phyloP scores from a whole-genome alignment of 441 rosid genomes.

The Omphalea diandra region DNA sequence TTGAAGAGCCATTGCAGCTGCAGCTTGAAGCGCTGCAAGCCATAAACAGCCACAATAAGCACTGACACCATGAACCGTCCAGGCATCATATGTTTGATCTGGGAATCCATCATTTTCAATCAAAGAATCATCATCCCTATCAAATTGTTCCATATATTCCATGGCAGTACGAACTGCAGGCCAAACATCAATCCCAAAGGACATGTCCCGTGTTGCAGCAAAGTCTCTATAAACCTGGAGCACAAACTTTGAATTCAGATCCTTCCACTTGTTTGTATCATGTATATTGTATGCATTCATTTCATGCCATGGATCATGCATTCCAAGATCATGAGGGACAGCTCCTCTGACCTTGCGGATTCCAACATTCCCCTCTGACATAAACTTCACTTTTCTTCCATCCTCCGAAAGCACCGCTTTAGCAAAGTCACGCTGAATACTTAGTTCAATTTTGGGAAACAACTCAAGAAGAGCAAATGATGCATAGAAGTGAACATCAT shows the following conservation, averaged over 20 bases:
- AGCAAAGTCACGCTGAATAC: conserved; percentile 95
- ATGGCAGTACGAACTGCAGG: conserved; percentile 96
- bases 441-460: conserved; percentile 90
- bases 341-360: conserved; percentile 97
- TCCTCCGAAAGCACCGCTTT: conserved; percentile 91
- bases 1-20: conserved; percentile 90
- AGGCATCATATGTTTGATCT: conserved; percentile 93
- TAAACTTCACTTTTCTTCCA: conserved; percentile 84
- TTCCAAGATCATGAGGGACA: conserved; percentile 96
- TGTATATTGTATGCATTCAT: conserved; percentile 99
- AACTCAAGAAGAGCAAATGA: conserved; percentile 89
- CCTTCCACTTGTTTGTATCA: conserved; percentile 96
- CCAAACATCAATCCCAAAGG: conserved; percentile 95
- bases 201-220: conserved; percentile 91
- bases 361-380: conserved; percentile 87
- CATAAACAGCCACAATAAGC: conserved; percentile 95
- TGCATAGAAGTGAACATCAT: conserved; percentile 97
- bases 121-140: conserved; percentile 83
- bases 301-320: conserved; percentile 98
- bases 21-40: conserved; percentile 97
- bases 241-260: conserved; percentile 91
- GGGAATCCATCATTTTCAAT: conserved; percentile 98
- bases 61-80: conserved; percentile 98
- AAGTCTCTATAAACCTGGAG: conserved; percentile 97
- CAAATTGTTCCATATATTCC: conserved; percentile 98